A percentile compares a stretch with the other conserved stretches of the same genome.
phyloP scores from a whole-genome alignment of 345 rosid genomes.

The Conringia planisiliqua region DNA sequence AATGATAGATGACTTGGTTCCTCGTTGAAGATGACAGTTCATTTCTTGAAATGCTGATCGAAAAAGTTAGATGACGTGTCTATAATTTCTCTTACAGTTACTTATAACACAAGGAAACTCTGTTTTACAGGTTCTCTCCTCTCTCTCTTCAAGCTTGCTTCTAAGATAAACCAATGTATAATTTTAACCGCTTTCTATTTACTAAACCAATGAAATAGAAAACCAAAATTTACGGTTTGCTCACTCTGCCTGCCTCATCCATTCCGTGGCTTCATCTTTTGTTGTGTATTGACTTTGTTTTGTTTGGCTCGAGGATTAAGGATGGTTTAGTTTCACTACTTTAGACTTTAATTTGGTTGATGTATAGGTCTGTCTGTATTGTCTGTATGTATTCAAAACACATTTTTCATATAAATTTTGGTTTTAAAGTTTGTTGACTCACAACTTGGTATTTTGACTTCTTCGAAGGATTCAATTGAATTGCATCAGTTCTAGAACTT shows the following conservation, averaged over 20 bases:
- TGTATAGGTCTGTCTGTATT: background rate
- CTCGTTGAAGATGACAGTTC: constrained; percentile 10
- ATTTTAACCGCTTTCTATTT: background rate
- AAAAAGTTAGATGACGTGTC: too few species aligned
- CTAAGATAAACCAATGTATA: background rate
- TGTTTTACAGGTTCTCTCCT: background rate
- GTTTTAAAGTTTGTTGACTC: too few species aligned
- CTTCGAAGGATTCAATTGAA: too few species aligned
- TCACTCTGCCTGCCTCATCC: background rate
- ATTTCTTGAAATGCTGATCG: too few species aligned
- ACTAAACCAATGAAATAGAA: background rate
- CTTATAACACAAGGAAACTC: background rate
- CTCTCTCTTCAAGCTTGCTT: background rate
- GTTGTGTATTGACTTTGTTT: background rate
- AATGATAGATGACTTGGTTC: background rate
- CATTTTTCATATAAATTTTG: background rate
- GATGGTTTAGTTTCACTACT: background rate
- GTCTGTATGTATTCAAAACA: background rate
- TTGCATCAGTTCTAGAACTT: too few species aligned
- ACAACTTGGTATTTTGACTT: too few species aligned
- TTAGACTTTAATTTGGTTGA: background rate
- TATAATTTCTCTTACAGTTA: background rate
- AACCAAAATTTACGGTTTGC: background rate
- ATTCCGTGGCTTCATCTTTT: background rate
- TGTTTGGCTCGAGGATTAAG: background rate